phyloP scores from a whole-genome alignment of 2,329 filamentous ascomycete species.

The Verticillium nubilum region DNA sequence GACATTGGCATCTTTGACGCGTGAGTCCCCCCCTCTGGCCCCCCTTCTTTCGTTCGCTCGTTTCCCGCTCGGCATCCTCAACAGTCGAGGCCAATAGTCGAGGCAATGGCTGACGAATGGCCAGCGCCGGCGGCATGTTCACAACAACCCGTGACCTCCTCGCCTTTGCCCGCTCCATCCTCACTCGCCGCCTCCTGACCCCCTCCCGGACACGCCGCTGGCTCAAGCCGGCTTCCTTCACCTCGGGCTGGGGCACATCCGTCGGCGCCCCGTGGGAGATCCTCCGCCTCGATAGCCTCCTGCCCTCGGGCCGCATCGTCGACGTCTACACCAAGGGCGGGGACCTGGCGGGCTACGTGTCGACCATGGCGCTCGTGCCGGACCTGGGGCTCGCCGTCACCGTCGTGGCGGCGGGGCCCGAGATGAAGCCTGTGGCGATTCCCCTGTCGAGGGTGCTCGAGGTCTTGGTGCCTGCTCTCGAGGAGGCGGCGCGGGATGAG shows the following conservation, averaged over 20 bases:
- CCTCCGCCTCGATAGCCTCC: constrained; percentile 27
- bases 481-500: constrained; percentile 33
- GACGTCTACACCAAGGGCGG: constrained; percentile 43
- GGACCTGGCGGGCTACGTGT: constrained; percentile 34
- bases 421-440: background rate
- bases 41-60: background rate
- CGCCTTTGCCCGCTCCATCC: constrained; percentile 33
- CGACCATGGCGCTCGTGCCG: constrained; percentile 33
- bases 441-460: constrained; percentile 18
- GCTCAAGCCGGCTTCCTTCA: constrained; percentile 36
- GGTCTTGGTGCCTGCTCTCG: constrained; percentile 32
- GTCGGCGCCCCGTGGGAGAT: constrained; percentile 45
- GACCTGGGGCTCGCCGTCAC: constrained; percentile 39
- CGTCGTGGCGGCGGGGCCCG: constrained; percentile 28
- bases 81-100: too few relatives aligned
- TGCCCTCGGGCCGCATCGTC: constrained; percentile 30
- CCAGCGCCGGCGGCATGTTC: constrained; percentile 32
- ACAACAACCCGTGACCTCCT: constrained; percentile 35
- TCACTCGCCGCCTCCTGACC: constrained; percentile 33
- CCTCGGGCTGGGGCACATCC: constrained; percentile 27
- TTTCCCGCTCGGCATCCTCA: background rate
- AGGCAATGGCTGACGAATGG: background rate
- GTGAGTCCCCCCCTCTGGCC: constrained; percentile 22
- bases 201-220: constrained; percentile 33
- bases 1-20: constrained; percentile 26